phyloP scores from a whole-genome alignment of 106 monocot genomes.

The Dioscorea dumetorum region DNA sequence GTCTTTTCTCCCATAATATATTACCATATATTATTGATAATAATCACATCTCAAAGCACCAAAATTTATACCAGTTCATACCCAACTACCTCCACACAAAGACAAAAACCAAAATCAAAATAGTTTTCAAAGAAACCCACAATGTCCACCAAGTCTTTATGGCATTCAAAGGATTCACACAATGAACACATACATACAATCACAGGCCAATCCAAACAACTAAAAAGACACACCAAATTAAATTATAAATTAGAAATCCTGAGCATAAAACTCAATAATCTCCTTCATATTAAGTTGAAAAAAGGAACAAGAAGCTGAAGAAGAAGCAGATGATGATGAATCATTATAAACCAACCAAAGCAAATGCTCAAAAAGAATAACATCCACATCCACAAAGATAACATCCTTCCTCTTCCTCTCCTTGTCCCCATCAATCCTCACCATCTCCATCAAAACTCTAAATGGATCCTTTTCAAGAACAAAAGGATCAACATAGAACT shows the following conservation, averaged over 20 bases:
- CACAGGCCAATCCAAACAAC: background rate
- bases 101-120: too few relatives aligned
- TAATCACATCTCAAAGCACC: too few relatives aligned
- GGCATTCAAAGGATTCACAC: too few relatives aligned
- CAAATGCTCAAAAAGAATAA: slow-evolving; percentile 81
- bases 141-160: too few relatives aligned
- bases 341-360: slow-evolving; percentile 63
- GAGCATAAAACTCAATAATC: slow-evolving; percentile 78
- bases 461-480: slow-evolving; percentile 58
- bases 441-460: slow-evolving; percentile 47
- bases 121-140: too few relatives aligned
- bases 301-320: slow-evolving; percentile 22
- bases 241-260: slow-evolving; percentile 32
- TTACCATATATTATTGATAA: too few relatives aligned
- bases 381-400: slow-evolving; percentile 60
- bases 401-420: background rate
- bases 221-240: background rate
- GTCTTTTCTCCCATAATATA: too few relatives aligned
- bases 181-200: background rate
- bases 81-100: too few relatives aligned
- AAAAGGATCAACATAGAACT: slow-evolving; percentile 54
- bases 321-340: background rate
- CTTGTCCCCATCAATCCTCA: background rate
- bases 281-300: slow-evolving; percentile 55
- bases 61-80: too few relatives aligned